Evolutionary conservation across 2,329 filamentous ascomycete species (phyloP).

Genomic region (Phialemoniopsis sp.): DNA sequence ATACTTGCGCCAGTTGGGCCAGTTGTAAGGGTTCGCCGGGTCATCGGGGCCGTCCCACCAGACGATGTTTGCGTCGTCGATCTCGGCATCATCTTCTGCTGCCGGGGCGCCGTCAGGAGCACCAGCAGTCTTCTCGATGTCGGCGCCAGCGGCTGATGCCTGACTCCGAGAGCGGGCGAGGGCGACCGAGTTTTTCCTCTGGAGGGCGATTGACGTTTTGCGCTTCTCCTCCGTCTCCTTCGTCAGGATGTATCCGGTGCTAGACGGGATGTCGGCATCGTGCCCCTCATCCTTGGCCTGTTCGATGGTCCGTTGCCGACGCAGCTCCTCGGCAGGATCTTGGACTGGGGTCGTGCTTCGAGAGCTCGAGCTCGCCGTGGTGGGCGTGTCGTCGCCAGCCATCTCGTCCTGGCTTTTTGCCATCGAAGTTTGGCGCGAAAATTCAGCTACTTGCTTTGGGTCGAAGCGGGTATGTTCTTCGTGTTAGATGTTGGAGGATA

Average conservation of each 20-base stretch:
- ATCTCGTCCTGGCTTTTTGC: no score
- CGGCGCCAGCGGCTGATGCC: neutral
- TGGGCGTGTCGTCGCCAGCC: no score
- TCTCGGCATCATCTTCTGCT: conserved; percentile 14
- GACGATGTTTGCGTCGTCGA: conserved; percentile 33
- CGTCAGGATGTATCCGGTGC: conserved; percentile 36
- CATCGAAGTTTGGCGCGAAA: no score
- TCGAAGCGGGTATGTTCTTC: no score
- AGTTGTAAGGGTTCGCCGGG: conserved; percentile 4
- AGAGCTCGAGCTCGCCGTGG: no score
- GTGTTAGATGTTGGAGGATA: no score
- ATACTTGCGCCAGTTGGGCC: conserved; percentile 33
- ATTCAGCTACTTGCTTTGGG: no score
- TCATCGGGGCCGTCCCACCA: conserved; percentile 16
- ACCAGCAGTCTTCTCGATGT: conserved; percentile 14
- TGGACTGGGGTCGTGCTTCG: no score
- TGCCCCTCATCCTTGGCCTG: conserved; percentile 40
- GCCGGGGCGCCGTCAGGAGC: conserved; percentile 24
- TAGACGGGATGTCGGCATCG: conserved; percentile 45
- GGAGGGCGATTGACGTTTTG: conserved; percentile 27
- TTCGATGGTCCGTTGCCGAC: conserved; percentile 11
- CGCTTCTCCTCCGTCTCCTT: conserved; percentile 31
- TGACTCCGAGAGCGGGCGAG: no score
- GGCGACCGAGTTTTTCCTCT: conserved; percentile 1
- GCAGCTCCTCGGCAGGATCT: neutral